phyloP scores from a whole-genome alignment of 1,284 basidiomycete genomes.

The Ceraceosorus guamensis region DNA sequence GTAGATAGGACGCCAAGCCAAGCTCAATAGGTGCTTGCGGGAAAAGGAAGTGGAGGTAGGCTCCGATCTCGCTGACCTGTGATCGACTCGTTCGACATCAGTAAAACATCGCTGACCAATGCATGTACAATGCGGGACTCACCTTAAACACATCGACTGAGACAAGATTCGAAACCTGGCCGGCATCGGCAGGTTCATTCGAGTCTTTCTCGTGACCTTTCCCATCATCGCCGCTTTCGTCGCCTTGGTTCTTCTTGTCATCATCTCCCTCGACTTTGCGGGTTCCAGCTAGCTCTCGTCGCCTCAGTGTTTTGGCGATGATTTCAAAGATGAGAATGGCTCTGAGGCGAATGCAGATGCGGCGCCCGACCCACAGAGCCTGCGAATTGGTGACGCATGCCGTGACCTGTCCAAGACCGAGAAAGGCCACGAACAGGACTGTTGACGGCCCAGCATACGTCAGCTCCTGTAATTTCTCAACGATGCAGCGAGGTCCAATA shows the following conservation, averaged over 20 bases:
- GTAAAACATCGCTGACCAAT: not conserved
- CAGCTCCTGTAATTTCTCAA: not conserved
- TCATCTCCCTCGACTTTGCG: constrained; percentile 21
- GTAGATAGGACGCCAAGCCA: constrained; percentile 50
- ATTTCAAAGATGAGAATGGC: constrained; percentile 55
- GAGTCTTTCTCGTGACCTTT: not conserved
- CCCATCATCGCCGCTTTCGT: constrained; percentile 3
- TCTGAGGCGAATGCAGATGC: constrained; percentile 49
- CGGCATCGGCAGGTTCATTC: constrained; percentile 48
- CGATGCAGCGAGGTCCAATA: not conserved
- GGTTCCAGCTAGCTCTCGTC: constrained; percentile 51
- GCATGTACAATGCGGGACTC: too few species aligned
- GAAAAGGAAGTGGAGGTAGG: constrained; percentile 49
- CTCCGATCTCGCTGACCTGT: constrained; percentile 15
- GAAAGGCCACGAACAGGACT: constrained; percentile 53
- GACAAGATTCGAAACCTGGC: constrained; percentile 56
- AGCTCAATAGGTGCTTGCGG: constrained; percentile 54
- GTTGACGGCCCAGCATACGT: constrained; percentile 42
- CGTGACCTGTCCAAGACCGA: constrained; percentile 52
- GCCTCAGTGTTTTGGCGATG: constrained; percentile 55
- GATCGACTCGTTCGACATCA: too few species aligned
- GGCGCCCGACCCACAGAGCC: constrained; percentile 52
- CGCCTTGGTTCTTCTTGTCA: not conserved
- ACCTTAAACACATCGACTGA: constrained; percentile 54
- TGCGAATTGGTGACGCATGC: constrained; percentile 50